Base-by-base conservation (phyloP, 163 green algal genomes). In the Chloromonas sp. region DNA sequence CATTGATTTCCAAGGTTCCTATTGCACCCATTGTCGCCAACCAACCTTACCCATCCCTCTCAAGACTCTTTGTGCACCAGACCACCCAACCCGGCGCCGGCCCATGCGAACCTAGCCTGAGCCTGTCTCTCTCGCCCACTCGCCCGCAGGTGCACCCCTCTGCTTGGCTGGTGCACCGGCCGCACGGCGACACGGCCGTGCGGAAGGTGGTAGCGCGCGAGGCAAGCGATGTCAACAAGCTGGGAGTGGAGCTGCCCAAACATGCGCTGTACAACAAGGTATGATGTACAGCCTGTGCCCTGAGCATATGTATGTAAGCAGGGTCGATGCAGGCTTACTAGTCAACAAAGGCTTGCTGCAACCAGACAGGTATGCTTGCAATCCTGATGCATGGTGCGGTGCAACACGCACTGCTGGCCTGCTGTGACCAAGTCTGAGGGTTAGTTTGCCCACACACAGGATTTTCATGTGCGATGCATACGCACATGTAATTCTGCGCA, bases 131-230 rank as follows among this genome's bases (percentile, higher is more conserved):
- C 36, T 36, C 36, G 36, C 36, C 36, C 36, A 36, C 36, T 36
- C 36, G 36, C 36, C 11, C 59, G 13, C 79, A 82, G 79, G 81
- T 91, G 15, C 81, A 89, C 82, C 84, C 85, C 0, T 1, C 0
- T 61, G 84, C 84, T 0, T 91, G 88, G 88, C 78, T 91, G 15
- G 84, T 89, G 58, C 88, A 91, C 74, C 78, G 74, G 15, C 88
- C 88, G 0, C 88, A 91, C 60, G 58, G 60, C 0, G 87, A 88
- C 81, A 87, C 84, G 5, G 60, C 57, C 60, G 84, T 87, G 59
- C 70, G 84, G 36, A 76, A 82, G 71, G 58, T 71, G 59, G 79
- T 82, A 3, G 59, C 79, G 2, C 79, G 79, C 13, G 59, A 82
- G 59, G 81, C 81, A 14, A 59, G 36, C 3, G 58, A 85, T 58